A percentile compares a stretch with the other conserved stretches of the same genome.
Conservation (phyloP, 2,329 filamentous ascomycete species). For the Fusarium sp. region DNA sequence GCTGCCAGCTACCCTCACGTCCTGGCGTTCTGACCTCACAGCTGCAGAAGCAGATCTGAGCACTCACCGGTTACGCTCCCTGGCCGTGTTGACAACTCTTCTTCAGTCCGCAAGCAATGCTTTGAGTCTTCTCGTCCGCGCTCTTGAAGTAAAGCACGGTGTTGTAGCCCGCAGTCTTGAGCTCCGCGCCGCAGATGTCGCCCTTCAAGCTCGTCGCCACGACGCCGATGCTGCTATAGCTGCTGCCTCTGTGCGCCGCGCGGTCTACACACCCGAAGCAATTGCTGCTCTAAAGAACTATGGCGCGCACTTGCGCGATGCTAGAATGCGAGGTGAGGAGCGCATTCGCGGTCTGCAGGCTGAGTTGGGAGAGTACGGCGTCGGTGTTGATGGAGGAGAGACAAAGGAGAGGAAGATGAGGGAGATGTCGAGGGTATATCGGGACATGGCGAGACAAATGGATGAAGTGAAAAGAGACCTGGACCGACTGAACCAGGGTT, state of each 20-base stretch:
- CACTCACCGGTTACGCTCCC: constrained; percentile 51
- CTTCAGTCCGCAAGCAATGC: constrained; percentile 53
- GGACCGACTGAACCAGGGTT: constrained; percentile 46
- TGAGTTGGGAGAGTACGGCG: constrained; percentile 62
- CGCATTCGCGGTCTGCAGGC: constrained; percentile 52
- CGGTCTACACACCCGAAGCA: constrained; percentile 59
- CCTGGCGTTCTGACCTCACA: constrained; percentile 49
- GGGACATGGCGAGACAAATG: constrained; percentile 60
- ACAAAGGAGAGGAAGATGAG: constrained; percentile 61
- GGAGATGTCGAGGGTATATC: constrained; percentile 63
- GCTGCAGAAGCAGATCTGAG: constrained; percentile 49
- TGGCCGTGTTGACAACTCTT: constrained; percentile 50
- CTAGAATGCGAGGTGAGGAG: constrained; percentile 57
- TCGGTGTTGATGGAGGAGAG: constrained; percentile 49
- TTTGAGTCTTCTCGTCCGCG: constrained; percentile 56
- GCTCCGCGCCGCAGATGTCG: constrained; percentile 58
- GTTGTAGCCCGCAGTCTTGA: constrained; percentile 61
- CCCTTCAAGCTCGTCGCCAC: constrained; percentile 55
- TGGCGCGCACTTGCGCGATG: constrained; percentile 59
- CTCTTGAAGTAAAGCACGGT: constrained; percentile 66
- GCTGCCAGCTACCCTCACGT: constrained; percentile 53
- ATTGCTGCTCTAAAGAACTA: constrained; percentile 58
- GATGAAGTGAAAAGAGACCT: constrained; percentile 61
- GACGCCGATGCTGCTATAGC: constrained; percentile 51
- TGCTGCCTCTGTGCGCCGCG: constrained; percentile 48